Percentiles rank a stretch among this genome's conserved stretches.
These are phyloP conservation scores for Vanilla planifolia DNA, from an alignment of 106 monocot species.

Conservation along the genomic window DNA sequence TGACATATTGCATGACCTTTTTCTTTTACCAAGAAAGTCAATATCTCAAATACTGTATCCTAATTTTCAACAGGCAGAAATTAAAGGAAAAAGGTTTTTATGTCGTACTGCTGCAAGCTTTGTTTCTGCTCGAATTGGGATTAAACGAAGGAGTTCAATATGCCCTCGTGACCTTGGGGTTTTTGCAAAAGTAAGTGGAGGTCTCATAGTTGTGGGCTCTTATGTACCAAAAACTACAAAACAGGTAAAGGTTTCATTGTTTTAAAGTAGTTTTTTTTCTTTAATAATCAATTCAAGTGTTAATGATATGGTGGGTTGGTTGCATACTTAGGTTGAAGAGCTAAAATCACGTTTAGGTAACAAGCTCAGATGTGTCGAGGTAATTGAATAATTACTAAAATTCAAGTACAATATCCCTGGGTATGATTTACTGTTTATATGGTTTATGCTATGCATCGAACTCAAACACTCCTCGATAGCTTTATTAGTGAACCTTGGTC, in stretches of 20 bases:
- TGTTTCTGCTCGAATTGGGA: constrained; percentile 94
- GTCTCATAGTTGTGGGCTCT: constrained; percentile 94
- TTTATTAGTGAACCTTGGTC: neutral
- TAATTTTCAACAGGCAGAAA: constrained; percentile 56
- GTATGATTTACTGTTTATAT: neutral
- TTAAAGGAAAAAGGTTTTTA: constrained; percentile 66
- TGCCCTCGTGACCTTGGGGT: constrained; percentile 49
- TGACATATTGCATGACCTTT: neutral
- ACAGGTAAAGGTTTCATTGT: constrained; percentile 47
- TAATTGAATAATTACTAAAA: constrained; percentile 11
- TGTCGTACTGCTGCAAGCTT: constrained; percentile 98
- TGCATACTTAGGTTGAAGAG: constrained; percentile 58
- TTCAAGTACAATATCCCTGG: neutral
- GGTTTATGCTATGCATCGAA: neutral
- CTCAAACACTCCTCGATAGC: neutral
- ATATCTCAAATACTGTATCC: neutral
- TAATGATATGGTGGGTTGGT: neutral
- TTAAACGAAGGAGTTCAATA: constrained; percentile 60
- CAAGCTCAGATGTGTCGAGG: constrained; percentile 69
- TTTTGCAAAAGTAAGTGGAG: constrained; percentile 42
- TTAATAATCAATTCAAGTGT: neutral
- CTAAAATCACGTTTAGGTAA: constrained; percentile 54
- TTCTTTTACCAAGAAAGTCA: neutral
- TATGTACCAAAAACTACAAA: constrained; percentile 98
- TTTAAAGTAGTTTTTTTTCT: neutral